Conservation (phyloP, 345 rosid species). For the Euphorbia tirucalli region DNA sequence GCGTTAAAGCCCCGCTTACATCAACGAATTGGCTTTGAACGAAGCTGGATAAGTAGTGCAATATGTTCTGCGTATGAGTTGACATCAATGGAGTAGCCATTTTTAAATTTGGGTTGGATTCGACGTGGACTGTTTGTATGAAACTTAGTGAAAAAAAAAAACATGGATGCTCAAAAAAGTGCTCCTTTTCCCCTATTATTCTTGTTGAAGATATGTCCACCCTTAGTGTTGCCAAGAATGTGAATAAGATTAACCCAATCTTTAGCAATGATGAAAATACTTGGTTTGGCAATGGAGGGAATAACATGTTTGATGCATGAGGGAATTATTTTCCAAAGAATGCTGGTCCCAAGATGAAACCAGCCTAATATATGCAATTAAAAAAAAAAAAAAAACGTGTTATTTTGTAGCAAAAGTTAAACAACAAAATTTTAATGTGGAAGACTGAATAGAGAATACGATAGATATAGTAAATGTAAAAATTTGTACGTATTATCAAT, state of each 20-base stretch:
- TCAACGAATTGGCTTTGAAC: not conserved
- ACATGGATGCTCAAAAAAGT: not conserved
- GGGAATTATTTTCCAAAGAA: not conserved
- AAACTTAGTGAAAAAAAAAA: not conserved
- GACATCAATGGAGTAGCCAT: not conserved
- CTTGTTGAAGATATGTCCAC: not conserved
- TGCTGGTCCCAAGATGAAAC: constrained; percentile 5
- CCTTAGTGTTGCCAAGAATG: not conserved
- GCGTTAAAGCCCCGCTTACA: not conserved
- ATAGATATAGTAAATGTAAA: too few species aligned
- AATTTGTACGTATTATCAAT: too few species aligned
- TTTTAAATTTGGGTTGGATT: not conserved
- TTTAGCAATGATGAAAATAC: not conserved
- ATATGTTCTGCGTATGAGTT: not conserved
- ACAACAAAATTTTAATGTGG: too few species aligned
- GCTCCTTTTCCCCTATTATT: not conserved
- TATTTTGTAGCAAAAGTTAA: too few species aligned
- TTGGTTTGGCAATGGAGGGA: constrained; percentile 1
- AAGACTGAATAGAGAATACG: too few species aligned
- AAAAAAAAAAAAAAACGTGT: too few species aligned
- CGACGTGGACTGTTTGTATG: not conserved
- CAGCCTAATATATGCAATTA: too few species aligned
- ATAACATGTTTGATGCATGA: not conserved
- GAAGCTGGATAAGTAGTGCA: not conserved
- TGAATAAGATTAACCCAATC: constrained; percentile 1